These are phyloP conservation scores for Blepharisma japonicum DNA, from an alignment of 73 alveolate species.

Conservation along the genomic window DNA sequence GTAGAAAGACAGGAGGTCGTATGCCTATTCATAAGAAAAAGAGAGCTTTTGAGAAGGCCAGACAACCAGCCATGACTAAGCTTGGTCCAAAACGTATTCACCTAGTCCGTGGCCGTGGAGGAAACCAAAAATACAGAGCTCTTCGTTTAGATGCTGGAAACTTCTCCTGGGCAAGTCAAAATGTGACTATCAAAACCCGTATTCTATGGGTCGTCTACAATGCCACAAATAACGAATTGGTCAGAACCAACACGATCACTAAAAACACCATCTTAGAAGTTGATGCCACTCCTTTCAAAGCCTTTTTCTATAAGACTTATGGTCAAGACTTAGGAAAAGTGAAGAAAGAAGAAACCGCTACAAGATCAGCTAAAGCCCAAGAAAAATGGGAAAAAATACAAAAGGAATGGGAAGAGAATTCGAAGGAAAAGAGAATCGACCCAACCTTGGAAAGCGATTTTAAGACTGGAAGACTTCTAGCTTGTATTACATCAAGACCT, in stretches of 20 bases:
- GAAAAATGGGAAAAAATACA: no score
- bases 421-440: no score
- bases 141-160: constrained; percentile 75
- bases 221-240: constrained; percentile 97
- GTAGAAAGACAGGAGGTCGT: constrained; percentile 94
- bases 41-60: constrained; percentile 91
- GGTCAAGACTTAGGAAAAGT: no score
- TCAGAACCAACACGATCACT: constrained; percentile 90
- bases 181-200: constrained; percentile 66
- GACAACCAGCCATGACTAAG: constrained; percentile 87
- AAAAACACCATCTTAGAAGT: constrained; percentile 79
- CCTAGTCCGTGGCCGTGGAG: constrained; percentile 81
- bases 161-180: constrained; percentile 79
- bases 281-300: constrained; percentile 89
- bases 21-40: constrained; percentile 94
- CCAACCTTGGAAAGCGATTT: constrained; percentile 68
- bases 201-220: constrained; percentile 91
- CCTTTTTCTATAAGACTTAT: no score
- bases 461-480: constrained; percentile 84
- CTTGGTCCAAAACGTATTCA: constrained; percentile 14
- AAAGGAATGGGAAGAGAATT: no score
- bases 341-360: no score
- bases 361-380: no score
- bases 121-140: constrained; percentile 73
- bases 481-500: constrained; percentile 97